Evolutionary conservation across 768 basidiomycete species (phyloP).

Genomic region (Russula brevipes): DNA sequence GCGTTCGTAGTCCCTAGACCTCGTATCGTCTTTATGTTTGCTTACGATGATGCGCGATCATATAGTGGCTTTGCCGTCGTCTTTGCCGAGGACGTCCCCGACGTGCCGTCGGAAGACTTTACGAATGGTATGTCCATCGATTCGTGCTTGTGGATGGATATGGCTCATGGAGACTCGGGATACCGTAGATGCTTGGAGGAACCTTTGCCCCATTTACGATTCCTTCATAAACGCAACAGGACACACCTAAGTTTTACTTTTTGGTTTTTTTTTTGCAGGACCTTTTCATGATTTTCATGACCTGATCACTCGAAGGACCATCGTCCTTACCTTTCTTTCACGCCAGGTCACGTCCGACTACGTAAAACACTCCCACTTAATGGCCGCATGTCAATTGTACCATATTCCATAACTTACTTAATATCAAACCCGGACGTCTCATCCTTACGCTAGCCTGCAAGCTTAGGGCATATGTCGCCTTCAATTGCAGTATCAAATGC

Average conservation of each 20-base stretch:
- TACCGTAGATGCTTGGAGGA: neutral
- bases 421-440: neutral
- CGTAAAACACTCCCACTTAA: neutral
- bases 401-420: too few relatives aligned
- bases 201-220: conserved; percentile 16
- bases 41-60: neutral
- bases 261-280: neutral
- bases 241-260: neutral
- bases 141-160: neutral
- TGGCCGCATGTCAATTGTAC: too few relatives aligned
- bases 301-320: neutral
- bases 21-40: conserved; percentile 39
- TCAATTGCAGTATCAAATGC: too few relatives aligned
- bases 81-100: conserved; percentile 20
- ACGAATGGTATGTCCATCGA: neutral
- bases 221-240: neutral
- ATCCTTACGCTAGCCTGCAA: too few relatives aligned
- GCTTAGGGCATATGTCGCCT: too few relatives aligned
- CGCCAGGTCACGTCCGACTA: neutral
- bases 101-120: neutral
- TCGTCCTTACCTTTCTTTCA: neutral
- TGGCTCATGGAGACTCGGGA: neutral
- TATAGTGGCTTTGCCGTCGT: conserved; percentile 19
- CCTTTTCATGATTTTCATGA: neutral
- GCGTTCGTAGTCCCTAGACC: conserved; percentile 55